Percentiles rank a stretch among this genome's conserved stretches.
Evolutionary conservation across 148 eudicot species (phyloP).

Genomic region (Rhododendron kiyosumense): DNA sequence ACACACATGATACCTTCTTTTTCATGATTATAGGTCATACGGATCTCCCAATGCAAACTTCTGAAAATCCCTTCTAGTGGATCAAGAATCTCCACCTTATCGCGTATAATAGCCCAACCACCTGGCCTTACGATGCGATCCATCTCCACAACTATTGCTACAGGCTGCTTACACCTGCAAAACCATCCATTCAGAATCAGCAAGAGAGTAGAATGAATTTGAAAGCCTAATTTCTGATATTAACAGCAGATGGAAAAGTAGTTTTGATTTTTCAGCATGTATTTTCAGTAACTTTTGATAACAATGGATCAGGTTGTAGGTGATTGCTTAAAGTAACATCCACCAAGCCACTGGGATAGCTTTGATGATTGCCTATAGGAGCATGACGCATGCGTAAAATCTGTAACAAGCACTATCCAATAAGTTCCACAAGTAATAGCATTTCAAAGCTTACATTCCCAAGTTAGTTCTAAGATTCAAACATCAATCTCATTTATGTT

Average conservation of each 20-base stretch:
- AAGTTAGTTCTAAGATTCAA: not conserved
- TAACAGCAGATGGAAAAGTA: not conserved
- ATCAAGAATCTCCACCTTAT: conserved; percentile 69
- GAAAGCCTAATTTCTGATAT: not conserved
- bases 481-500: not conserved
- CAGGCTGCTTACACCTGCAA: conserved; percentile 81
- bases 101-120: conserved; percentile 87
- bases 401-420: not conserved
- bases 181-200: not conserved
- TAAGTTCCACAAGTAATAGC: not conserved
- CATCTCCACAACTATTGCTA: conserved; percentile 81
- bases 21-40: conserved; percentile 69
- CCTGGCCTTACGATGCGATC: conserved; percentile 75
- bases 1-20: conserved; percentile 85
- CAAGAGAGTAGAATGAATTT: not conserved
- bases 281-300: not conserved
- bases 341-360: not conserved
- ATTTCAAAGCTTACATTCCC: not conserved
- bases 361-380: not conserved
- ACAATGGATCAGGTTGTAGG: not conserved
- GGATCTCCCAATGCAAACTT: conserved; percentile 88
- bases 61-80: conserved; percentile 74
- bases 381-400: not conserved
- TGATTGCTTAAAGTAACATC: not conserved
- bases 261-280: not conserved